Evolutionary conservation across 306 rosid species (phyloP).

Genomic region (Aeschynomene evenia): DNA sequence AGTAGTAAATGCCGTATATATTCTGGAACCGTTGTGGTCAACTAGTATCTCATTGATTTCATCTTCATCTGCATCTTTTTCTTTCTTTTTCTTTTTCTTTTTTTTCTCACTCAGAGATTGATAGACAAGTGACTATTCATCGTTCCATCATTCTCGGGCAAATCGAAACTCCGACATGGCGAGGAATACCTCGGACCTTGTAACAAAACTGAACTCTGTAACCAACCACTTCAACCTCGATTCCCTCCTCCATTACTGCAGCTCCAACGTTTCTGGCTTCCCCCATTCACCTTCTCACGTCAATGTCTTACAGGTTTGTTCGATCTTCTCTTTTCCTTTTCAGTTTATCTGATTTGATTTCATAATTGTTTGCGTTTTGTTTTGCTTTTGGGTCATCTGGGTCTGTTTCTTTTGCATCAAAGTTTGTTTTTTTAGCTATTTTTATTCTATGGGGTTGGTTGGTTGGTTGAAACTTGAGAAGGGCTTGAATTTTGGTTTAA

Average conservation of each 20-base stretch:
- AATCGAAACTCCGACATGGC: conserved; percentile 40
- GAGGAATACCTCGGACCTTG: conserved; percentile 40
- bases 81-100: background rate
- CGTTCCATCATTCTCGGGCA: background rate
- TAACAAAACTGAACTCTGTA: conserved; percentile 38
- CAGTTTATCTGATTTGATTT: background rate
- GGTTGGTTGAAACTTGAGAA: background rate
- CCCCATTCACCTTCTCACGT: conserved; percentile 60
- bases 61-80: background rate
- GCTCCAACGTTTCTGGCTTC: conserved; percentile 68
- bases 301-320: conserved; percentile 83
- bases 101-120: too few species aligned
- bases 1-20: too few species aligned
- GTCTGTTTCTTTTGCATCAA: conserved; percentile 9
- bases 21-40: too few species aligned
- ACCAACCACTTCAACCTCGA: conserved; percentile 45
- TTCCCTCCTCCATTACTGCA: conserved; percentile 60
- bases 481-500: background rate
- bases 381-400: background rate
- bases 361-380: background rate
- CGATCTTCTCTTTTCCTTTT: background rate
- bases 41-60: too few species aligned
- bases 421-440: background rate
- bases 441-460: background rate
- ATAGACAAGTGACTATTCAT: too few species aligned